These are phyloP conservation scores for Septoria linicola DNA, from an alignment of 2,329 filamentous ascomycete species.

Conservation along the genomic window DNA sequence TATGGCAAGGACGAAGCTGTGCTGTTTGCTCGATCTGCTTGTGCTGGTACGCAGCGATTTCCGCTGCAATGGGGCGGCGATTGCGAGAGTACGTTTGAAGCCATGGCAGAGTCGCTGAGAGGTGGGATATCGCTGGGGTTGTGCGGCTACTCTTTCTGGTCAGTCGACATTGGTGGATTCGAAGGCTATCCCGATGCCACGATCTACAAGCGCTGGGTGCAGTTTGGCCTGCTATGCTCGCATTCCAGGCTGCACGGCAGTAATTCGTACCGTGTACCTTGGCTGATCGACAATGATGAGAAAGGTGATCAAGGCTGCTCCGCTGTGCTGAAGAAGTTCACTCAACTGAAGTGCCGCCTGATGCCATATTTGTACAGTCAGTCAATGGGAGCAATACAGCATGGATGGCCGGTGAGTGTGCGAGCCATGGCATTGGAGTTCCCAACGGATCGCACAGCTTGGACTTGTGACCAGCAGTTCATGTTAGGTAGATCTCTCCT, in stretches of 20 bases:
- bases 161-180: slow-evolving; percentile 69
- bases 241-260: slow-evolving; percentile 71
- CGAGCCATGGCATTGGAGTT: slow-evolving; percentile 69
- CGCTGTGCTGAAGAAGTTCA: slow-evolving; percentile 56
- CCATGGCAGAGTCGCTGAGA: slow-evolving; percentile 68
- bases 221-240: slow-evolving; percentile 69
- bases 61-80: slow-evolving; percentile 71
- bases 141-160: slow-evolving; percentile 67
- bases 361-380: slow-evolving; percentile 60
- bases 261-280: slow-evolving; percentile 70
- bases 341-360: slow-evolving; percentile 55
- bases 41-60: slow-evolving; percentile 67
- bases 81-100: slow-evolving; percentile 71
- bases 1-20: slow-evolving; percentile 56
- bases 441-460: slow-evolving; percentile 66
- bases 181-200: slow-evolving; percentile 61
- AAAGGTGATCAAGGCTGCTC: slow-evolving; percentile 48
- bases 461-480: slow-evolving; percentile 68
- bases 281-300: slow-evolving; percentile 66
- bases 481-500: slow-evolving; percentile 68
- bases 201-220: slow-evolving; percentile 77
- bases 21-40: slow-evolving; percentile 67
- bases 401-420: slow-evolving; percentile 60
- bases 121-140: slow-evolving; percentile 64
- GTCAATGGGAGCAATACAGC: slow-evolving; percentile 50